Base-by-base conservation (phyloP, 257 asterid genomes). In the Capsicum chinense region DNA sequence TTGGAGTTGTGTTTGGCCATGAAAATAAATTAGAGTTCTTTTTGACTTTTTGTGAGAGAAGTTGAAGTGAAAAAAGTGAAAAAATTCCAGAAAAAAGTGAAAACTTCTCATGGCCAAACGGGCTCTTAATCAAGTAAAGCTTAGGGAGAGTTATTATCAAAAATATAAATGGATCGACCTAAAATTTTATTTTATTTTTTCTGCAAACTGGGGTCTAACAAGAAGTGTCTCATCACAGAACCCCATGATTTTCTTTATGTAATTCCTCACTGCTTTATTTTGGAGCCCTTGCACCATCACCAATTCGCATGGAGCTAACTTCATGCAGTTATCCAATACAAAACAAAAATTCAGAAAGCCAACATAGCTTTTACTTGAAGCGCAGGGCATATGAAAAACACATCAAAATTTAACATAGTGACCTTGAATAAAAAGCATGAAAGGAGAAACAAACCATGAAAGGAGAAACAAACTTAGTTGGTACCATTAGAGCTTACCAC, bases 401-500 rank as follows among this genome's bases (percentile, higher is more conserved):
- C 19, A 50, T 76, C 63, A 7, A 52, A 50, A 50, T 52, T 52
- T 21, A 52, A 44, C 26, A 21, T 11, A 13, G 2, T 7, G 15
- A 16, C 81, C 47, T 63, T 7, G 21, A 13, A 50, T 19, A 14
- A 1, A 39, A 74, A 50, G 35, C 7, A 54, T 11, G 44, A 59
- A 68, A 79, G 39, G 47, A 76, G 60, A 82, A 54, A 44, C 2
- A 12, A n/a, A 6, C 47, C 7, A 54, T 11, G 44, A 59, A 68
- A 79, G 39, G 47, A 76, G 60, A 82, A 54, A 44, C 2, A 12
- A n/a, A 6, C 47, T 21, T 66, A 54, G 14, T 56, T 69, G 48
- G 42, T 37, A 80, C 62, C 19, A 33, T 64, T 37, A 37, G 62
- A 44, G 59, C 98, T 88, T 88, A 97, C 99, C 97, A 97, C 97